Percentiles rank a stretch among this genome's conserved stretches.
Evolutionary conservation across 805 yeast genomes (phyloP).

Genomic region (Clavispora santaluciae): DNA sequence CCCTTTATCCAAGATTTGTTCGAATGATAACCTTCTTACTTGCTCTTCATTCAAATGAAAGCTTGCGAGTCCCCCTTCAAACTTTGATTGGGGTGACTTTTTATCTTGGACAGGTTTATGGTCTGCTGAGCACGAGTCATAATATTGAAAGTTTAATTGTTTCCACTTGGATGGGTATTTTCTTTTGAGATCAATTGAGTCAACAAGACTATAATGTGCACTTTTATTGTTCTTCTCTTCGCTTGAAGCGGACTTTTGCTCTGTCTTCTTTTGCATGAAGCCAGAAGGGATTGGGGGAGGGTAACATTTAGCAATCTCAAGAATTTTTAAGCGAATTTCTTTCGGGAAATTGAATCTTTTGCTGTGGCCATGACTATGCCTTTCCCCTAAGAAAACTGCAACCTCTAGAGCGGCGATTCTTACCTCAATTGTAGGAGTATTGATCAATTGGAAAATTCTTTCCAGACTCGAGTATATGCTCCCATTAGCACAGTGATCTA

Average conservation of each 20-base stretch:
- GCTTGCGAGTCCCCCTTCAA: constrained; percentile 45
- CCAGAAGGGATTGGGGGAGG: constrained; percentile 44
- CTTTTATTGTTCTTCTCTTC: not conserved
- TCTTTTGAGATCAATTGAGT: constrained; percentile 37
- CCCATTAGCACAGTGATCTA: constrained; percentile 67
- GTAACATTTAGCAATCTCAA: constrained; percentile 49
- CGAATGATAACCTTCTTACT: constrained; percentile 48
- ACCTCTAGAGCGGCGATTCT: constrained; percentile 58
- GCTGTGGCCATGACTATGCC: constrained; percentile 44
- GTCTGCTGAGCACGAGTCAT: constrained; percentile 14
- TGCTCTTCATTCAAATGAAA: constrained; percentile 53
- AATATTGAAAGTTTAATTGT: constrained; percentile 50
- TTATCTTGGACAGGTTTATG: constrained; percentile 12
- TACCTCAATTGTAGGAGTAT: constrained; percentile 55
- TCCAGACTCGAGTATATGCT: constrained; percentile 64
- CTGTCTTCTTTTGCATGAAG: constrained; percentile 28
- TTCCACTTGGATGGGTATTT: constrained; percentile 56
- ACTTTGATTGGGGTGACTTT: constrained; percentile 8
- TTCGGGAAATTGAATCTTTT: constrained; percentile 41
- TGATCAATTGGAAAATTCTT: constrained; percentile 52
- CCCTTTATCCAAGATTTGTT: constrained; percentile 63
- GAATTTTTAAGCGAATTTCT: constrained; percentile 39
- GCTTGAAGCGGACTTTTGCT: not conserved
- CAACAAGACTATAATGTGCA: constrained; percentile 41
- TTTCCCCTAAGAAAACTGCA: constrained; percentile 54